phyloP scores from a whole-genome alignment of 495 filamentous ascomycete genomes.

The Aspergillus sclerotioniger region DNA sequence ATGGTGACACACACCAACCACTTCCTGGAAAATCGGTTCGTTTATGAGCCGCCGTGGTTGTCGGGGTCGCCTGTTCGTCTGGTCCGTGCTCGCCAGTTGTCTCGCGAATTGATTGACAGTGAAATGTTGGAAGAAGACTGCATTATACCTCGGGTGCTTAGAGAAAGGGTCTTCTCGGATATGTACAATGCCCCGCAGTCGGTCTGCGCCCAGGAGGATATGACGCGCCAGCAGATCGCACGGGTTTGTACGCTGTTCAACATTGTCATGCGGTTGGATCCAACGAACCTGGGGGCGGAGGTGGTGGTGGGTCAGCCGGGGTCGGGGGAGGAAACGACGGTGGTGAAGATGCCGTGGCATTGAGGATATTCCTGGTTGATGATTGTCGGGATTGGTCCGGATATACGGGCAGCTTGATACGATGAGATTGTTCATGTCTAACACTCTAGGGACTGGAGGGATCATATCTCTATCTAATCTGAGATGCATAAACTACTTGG shows the following conservation, averaged over 20 bases:
- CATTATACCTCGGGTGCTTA: constrained; percentile 24
- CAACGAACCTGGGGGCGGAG: constrained; percentile 25
- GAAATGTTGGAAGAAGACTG: constrained; percentile 19
- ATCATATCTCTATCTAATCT: too few relatives aligned
- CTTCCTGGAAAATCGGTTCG: constrained; percentile 47
- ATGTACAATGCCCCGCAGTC: constrained; percentile 33
- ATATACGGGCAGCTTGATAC: too few relatives aligned
- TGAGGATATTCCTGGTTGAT: background rate
- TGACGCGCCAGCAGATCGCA: constrained; percentile 16
- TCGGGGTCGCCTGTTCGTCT: constrained; percentile 53
- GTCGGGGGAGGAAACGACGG: constrained; percentile 28
- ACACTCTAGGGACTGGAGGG: too few relatives aligned
- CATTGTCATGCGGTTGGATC: constrained; percentile 39
- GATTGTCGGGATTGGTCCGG: background rate
- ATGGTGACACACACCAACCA: constrained; percentile 65
- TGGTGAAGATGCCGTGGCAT: constrained; percentile 30
- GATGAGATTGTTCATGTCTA: too few relatives aligned
- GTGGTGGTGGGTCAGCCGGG: constrained; percentile 33
- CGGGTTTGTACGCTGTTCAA: constrained; percentile 33
- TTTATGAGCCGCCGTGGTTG: constrained; percentile 52
- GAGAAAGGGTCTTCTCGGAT: constrained; percentile 36
- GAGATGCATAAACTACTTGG: too few relatives aligned
- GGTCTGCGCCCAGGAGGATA: constrained; percentile 32
- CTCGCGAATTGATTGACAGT: constrained; percentile 26
- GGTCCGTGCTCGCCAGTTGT: constrained; percentile 42